These are phyloP conservation scores for Reutealis trisperma DNA, from an alignment of 345 rosid genomes.

Conservation along the genomic window DNA sequence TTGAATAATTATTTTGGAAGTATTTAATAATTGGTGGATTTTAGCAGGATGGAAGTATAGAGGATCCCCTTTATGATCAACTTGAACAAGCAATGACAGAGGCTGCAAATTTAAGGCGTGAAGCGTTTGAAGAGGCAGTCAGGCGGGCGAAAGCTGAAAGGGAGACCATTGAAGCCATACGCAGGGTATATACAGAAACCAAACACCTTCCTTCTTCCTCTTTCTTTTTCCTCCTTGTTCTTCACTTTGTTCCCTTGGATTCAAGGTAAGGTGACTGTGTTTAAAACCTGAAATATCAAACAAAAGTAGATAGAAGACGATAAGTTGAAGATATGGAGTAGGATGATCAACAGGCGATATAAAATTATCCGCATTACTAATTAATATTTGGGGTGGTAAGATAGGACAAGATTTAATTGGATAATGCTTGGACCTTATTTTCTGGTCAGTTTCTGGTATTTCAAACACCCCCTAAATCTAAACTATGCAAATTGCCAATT, in stretches of 20 bases:
- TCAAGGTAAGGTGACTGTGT: slow-evolving; percentile 4
- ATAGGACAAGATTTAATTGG: background rate
- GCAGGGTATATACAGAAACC: slow-evolving; percentile 46
- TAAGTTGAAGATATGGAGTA: background rate
- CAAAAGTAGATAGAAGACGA: background rate
- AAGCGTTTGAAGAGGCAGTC: slow-evolving; percentile 59
- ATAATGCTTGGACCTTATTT: background rate
- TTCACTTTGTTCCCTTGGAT: background rate
- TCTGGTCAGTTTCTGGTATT: background rate
- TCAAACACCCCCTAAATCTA: background rate
- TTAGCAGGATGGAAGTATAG: slow-evolving; percentile 57
- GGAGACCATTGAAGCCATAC: slow-evolving; percentile 63
- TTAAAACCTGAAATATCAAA: background rate
- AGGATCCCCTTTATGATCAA: slow-evolving; percentile 52
- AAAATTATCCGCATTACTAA: background rate
- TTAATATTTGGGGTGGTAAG: background rate
- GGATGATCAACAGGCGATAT: background rate
- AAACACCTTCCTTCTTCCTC: background rate
- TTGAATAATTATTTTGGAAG: slow-evolving; percentile 6
- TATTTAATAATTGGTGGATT: slow-evolving; percentile 30
- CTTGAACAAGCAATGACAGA: slow-evolving; percentile 55
- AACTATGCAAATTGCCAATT: slow-evolving; percentile 6
- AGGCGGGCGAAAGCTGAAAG: slow-evolving; percentile 71
- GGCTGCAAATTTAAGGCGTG: slow-evolving; percentile 58
- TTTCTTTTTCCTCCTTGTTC: background rate